Base-by-base conservation (phyloP, 352 stramenopile genomes). In the Elongisporangium prolatum region DNA sequence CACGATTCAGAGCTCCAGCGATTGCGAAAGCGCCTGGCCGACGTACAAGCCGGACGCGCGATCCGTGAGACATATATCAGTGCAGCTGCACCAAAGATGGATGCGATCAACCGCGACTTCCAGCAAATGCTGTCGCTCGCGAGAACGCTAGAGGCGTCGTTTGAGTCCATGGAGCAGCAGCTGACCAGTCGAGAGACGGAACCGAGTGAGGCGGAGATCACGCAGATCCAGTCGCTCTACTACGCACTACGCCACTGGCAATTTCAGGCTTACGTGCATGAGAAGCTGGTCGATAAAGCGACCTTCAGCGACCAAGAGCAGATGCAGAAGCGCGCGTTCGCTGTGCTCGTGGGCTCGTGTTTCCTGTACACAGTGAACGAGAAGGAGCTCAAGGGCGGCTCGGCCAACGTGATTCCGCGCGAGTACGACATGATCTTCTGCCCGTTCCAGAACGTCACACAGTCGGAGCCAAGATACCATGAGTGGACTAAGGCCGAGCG, bases 401-500 rank as follows among this genome's bases (percentile, higher is more conserved):
- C 82, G 0, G 74, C 79, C 52, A 94, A 90, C 63, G 80, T 90
- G 13, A 74, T 94, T 20, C 80, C 84, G 52, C 65, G 82, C 21
- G 69, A 76, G 40, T 87, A 87, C 63, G 65, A 74, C 16, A 82
- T 91, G 57, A 66, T 75, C 13, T 59, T 91, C 50, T 92, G 82
- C 58, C 84, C 84, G 24, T 94, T 94, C 64, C 77, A 90, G 59
- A 94, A 94, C 65, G 44, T 90, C 52, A 88, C 84, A 16, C 82
- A 92, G 69, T 80, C 66, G 20, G 84, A 93, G 50, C 78, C 82
- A 21, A 58, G 21, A 14, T 92, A 92, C 58, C 58, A 64, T 0
- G 47, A 57, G 52, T 91, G 84, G 84, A 64, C 72, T 13, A 67
- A 65, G 14, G 71, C 63, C 5, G 81, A 91, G 63, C 79, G 68